Evolutionary conservation across 331 rosid genomes (phyloP).

Genomic region (Rosa hybrid): DNA sequence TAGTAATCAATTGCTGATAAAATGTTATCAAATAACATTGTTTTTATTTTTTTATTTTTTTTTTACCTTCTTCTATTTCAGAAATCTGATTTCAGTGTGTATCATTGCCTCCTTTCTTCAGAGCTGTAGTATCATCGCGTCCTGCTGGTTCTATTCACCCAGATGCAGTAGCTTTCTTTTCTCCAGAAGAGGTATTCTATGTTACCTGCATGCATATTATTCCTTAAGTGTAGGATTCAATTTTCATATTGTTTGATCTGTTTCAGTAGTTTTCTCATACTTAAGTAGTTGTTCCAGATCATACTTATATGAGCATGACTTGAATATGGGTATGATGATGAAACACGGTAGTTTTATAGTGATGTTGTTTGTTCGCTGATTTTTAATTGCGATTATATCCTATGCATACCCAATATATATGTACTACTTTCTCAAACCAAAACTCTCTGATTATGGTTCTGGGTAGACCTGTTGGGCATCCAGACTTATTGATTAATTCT

Average conservation of each 20-base stretch:
- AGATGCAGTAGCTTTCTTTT: slow-evolving; percentile 88
- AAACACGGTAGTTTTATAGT: neutral
- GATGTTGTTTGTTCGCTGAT: neutral
- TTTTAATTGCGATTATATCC: neutral
- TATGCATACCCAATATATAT: neutral
- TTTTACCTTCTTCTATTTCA: no score
- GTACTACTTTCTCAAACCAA: neutral
- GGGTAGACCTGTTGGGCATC: neutral
- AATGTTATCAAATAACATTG: neutral
- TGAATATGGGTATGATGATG: no score
- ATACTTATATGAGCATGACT: no score
- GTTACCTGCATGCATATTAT: neutral
- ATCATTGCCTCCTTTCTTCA: slow-evolving; percentile 49
- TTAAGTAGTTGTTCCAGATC: no score
- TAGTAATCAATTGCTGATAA: neutral
- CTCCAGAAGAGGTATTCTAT: slow-evolving; percentile 80
- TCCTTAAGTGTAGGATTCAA: neutral
- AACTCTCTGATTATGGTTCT: neutral
- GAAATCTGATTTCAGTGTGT: no score
- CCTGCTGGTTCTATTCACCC: slow-evolving; percentile 80
- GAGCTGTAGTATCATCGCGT: slow-evolving; percentile 82
- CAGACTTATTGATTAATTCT: no score
- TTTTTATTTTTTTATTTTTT: no score
- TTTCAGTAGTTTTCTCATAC: no score
- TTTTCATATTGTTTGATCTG: no score